Evolutionary conservation across 352 stramenopile species (phyloP).

Genomic region (Plasmopara viticola): DNA sequence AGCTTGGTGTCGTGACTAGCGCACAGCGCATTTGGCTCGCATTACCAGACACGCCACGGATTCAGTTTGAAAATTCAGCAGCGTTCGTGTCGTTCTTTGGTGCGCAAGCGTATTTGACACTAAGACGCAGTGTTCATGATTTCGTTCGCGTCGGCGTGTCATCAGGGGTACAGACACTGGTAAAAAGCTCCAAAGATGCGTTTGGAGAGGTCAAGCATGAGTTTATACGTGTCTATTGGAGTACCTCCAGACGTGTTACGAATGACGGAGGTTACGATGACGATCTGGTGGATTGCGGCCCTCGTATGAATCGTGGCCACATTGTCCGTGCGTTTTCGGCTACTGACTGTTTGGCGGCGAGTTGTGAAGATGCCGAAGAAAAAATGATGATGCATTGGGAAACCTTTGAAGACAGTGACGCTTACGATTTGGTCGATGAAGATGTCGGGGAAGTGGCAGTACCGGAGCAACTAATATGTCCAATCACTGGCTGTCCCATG

Average conservation of each 20-base stretch:
- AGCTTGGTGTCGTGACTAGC: constrained; percentile 36
- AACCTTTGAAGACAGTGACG: constrained; percentile 25
- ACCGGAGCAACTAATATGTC: constrained; percentile 77
- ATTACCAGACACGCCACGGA: constrained; percentile 32
- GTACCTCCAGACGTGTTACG: constrained; percentile 11
- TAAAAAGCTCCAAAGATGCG: constrained; percentile 33
- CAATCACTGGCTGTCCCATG: constrained; percentile 95
- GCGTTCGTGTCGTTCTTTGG: constrained; percentile 44
- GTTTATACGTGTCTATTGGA: constrained; percentile 50
- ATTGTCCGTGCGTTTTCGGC: constrained; percentile 50
- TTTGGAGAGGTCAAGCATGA: constrained; percentile 42
- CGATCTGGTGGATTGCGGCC: constrained; percentile 38
- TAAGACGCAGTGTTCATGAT: constrained; percentile 32
- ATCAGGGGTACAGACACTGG: constrained; percentile 35
- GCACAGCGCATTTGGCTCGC: constrained; percentile 41
- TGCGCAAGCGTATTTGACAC: constrained; percentile 31
- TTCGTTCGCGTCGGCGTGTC: constrained; percentile 31
- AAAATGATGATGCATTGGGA: constrained; percentile 31
- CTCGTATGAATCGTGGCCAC: constrained; percentile 33
- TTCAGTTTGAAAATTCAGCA: constrained; percentile 39
- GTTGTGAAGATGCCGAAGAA: constrained; percentile 26
- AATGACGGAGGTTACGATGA: constrained; percentile 31
- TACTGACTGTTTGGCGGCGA: constrained; percentile 14
- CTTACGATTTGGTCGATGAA: constrained; percentile 11
- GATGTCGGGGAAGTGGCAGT: constrained; percentile 16